Evolutionary conservation across 345 rosid species (phyloP), one percentile per base, ranked within the genome.

Genomic region (Eucalyptus melliodora): DNA sequence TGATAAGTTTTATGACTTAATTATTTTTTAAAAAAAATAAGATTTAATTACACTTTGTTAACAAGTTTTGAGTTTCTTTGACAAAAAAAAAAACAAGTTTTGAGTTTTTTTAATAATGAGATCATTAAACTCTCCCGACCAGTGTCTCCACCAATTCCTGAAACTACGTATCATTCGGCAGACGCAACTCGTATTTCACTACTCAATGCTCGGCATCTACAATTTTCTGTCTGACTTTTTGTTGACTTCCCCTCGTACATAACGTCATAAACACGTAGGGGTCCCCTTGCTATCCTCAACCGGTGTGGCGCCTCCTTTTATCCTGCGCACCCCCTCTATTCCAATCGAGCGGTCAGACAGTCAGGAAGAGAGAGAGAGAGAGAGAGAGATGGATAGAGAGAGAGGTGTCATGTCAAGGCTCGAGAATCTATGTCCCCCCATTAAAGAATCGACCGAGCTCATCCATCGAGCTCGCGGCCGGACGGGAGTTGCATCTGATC

Each of bases 1-100:
- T 7, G 23, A 51, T 3, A 51, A 51, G 0, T 51, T 51, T 51
- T 51, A 19, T 0, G 0, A 19, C 0, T 53, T 53, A 53, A 53
- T 53, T 19, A 53, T 19, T 8, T 19, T 53, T 7, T 19, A 53
- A 16, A 16, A 51, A 53, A 3, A 0, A 19, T 19, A 8, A 53
- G 0, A 53, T 8, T 53, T 4, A 21, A 53, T 53, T 21, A 8
- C 5, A 21, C 1, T 21, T 53, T 21, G 11, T 19, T 8, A 53
- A 53, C 11, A 19, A 53, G 9, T 8, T 19, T 19, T 53, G 9
- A 7, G 56, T 53, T n/a, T n/a, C n/a, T n/a, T n/a, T n/a, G n/a
- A n/a, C n/a, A n/a, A n/a, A n/a, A n/a, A n/a, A n/a, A n/a, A n/a
- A n/a, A 53, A 53, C 11, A 19, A 53, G 9, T 8, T 19, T 19